Percentiles rank a stretch among this genome's conserved stretches.
Evolutionary conservation across 805 yeast genomes (phyloP).

Genomic region (Maudiozyma saulgeensis): DNA sequence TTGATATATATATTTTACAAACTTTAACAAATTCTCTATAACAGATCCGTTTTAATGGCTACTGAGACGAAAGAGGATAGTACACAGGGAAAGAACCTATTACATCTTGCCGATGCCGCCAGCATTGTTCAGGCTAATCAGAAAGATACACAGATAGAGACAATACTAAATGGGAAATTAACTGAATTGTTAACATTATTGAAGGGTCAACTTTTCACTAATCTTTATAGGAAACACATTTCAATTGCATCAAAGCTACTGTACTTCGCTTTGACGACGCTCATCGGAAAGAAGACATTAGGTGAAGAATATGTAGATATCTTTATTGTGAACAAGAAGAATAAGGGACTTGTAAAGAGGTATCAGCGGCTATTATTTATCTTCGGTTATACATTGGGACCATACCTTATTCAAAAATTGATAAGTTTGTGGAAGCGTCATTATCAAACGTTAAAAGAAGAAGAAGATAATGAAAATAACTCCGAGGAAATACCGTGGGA

Average conservation of each 20-base stretch:
- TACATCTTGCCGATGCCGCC: slow-evolving; percentile 76
- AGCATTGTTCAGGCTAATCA: slow-evolving; percentile 88
- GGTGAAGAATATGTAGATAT: slow-evolving; percentile 94
- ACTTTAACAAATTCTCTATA: too few relatives aligned
- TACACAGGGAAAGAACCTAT: slow-evolving; percentile 10
- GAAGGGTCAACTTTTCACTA: slow-evolving; percentile 54
- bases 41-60: too few relatives aligned
- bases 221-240: slow-evolving; percentile 54
- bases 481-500: slow-evolving; percentile 7
- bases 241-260: slow-evolving; percentile 46
- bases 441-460: background rate
- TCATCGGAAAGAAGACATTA: slow-evolving; percentile 66
- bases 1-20: too few relatives aligned
- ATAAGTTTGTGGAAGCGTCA: slow-evolving; percentile 8
- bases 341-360: slow-evolving; percentile 39
- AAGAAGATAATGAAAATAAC: background rate
- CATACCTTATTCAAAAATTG: slow-evolving; percentile 38
- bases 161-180: slow-evolving; percentile 43
- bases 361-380: slow-evolving; percentile 49
- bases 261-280: slow-evolving; percentile 68
- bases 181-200: slow-evolving; percentile 45
- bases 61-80: background rate
- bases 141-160: slow-evolving; percentile 70
- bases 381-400: slow-evolving; percentile 50
- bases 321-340: slow-evolving; percentile 48